Evolutionary conservation across 2,329 filamentous ascomycete genomes (phyloP).

Genomic region (Clarireedia sp.): DNA sequence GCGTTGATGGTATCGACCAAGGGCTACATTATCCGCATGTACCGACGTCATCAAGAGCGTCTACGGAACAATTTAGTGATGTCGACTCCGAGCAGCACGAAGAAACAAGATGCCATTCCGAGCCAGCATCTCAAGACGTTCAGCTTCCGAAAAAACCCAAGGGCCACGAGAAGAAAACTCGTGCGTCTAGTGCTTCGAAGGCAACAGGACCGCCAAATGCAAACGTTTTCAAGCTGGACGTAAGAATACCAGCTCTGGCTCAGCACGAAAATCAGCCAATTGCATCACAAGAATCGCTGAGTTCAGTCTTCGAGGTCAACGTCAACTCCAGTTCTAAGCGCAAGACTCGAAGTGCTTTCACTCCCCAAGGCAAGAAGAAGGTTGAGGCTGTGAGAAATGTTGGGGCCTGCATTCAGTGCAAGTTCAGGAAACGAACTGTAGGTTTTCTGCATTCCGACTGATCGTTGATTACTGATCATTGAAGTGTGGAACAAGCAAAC

Average conservation of each 20-base stretch:
- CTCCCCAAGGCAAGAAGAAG: conserved; percentile 10
- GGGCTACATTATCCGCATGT: no score
- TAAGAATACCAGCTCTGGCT: background rate
- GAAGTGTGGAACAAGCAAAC: conserved; percentile 5
- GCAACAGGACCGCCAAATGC: background rate
- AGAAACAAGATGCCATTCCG: no score
- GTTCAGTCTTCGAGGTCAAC: conserved; percentile 9
- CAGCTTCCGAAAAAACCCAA: background rate
- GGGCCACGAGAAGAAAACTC: background rate
- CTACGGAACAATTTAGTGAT: background rate
- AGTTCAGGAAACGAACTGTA: conserved; percentile 25
- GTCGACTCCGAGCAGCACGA: no score
- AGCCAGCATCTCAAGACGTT: background rate
- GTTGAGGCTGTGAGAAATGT: conserved; percentile 20
- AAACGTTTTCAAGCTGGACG: background rate
- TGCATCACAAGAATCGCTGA: conserved; percentile 4
- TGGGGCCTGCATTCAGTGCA: conserved; percentile 26
- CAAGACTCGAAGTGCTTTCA: conserved; percentile 9
- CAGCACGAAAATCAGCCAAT: background rate
- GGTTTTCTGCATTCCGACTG: background rate
- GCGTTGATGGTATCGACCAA: no score
- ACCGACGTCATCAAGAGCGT: background rate
- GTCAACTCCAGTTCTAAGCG: background rate
- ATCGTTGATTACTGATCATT: background rate
- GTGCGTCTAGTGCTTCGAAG: background rate